Base-by-base conservation (phyloP, 2,329 filamentous ascomycete genomes). In the Fusarium bulbicola region DNA sequence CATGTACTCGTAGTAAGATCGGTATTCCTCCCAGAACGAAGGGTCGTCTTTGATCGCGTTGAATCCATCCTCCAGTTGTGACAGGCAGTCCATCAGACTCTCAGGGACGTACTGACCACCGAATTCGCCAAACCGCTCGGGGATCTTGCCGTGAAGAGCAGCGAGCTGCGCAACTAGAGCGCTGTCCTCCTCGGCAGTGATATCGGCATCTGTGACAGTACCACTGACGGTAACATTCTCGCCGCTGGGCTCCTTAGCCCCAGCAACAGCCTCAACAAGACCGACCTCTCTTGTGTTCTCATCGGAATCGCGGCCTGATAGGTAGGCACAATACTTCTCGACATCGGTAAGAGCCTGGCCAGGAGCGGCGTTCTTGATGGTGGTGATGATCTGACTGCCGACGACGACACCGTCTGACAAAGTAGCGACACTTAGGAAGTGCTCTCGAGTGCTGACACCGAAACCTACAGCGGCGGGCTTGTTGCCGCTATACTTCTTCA, bases 61-160 rank as follows among this genome's bases (percentile, higher is more conserved):
- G 87, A 99, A 99, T 39, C 95, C 96, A 34, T 91, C 90, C 83
- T 99, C 95, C 11, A 99, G 89, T 83, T 99, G 90, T 2, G 92
- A 92, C 66, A 99, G 86, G 80, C 95, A 98, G 84, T 98, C 95
- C 95, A 99, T 98, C 69, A 99, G 88, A 26, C 95, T 96, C 83
- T 99, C 96, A 3, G 96, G 96, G 6, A 99, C 96, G 80, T 98
- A 99, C 82, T 98, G 95, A 21, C 96, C 96, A 78, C 96, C 96
- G 74, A 97, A 99, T 81, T 98, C 93, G 74, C 96, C 96, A 78
- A 99, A 98, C 58, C 95, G 92, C 72, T 94, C 90, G 18, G 95
- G 94, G 58, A 96, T 90, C 76, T 92, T 90, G 73, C 89, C 89
- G 79, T 97, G 96, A 68, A 97, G 86, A 21, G 93, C 92, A 66